Conservation (phyloP, 768 basidiomycete species). For the Scleroderma bovista region DNA sequence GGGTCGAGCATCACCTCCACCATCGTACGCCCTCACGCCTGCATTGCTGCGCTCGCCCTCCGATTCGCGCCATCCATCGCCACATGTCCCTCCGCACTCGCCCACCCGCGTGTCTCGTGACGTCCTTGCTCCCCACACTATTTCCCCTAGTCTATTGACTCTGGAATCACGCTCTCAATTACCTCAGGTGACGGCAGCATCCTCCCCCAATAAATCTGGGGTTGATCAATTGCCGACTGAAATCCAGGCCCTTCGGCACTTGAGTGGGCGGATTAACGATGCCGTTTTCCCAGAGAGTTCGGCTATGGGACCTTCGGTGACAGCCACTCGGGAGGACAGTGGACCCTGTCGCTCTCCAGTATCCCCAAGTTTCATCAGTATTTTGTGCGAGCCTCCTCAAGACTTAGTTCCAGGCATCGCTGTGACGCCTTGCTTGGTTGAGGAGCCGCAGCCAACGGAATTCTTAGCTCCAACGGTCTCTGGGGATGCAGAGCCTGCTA, state of each 20-base stretch:
- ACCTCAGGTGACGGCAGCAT: conserved; percentile 20
- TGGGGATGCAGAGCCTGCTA: conserved; percentile 8
- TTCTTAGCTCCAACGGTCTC: conserved; percentile 6
- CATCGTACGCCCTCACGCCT: conserved; percentile 14
- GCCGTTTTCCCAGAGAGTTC: conserved; percentile 12
- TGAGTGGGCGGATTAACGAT: conserved; percentile 11
- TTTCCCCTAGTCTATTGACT: not conserved
- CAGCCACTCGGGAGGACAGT: conserved; percentile 8
- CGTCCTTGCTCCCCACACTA: conserved; percentile 17
- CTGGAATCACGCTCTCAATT: conserved; percentile 20
- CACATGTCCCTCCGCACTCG: conserved; percentile 13
- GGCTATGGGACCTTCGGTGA: conserved; percentile 11
- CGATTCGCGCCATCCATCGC: conserved; percentile 7
- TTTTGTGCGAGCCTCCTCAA: conserved; percentile 27
- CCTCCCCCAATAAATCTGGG: conserved; percentile 21
- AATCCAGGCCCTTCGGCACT: conserved; percentile 11
- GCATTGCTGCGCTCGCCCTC: conserved; percentile 10
- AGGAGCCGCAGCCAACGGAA: conserved; percentile 9
- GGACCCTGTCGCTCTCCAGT: conserved; percentile 17
- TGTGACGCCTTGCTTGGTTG: conserved; percentile 10
- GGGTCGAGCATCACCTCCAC: conserved; percentile 12
- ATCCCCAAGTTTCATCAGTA: conserved; percentile 20
- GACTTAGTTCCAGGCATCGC: conserved; percentile 18
- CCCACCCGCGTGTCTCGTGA: conserved; percentile 6
- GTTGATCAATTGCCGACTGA: conserved; percentile 20